These are phyloP conservation scores for Gossypium herbaceum DNA, from an alignment of 345 rosid genomes.

Conservation along the genomic window DNA sequence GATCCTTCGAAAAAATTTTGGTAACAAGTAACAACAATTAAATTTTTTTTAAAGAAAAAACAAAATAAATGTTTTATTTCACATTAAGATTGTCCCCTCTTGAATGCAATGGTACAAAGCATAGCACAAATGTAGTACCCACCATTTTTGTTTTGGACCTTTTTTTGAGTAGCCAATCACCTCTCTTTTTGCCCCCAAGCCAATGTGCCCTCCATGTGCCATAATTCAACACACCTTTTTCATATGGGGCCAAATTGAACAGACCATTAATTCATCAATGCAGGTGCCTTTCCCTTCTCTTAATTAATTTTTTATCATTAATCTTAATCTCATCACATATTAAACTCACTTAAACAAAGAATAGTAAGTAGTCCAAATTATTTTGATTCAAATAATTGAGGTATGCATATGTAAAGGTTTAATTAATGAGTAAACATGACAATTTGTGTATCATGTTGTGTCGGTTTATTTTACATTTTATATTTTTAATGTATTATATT, in stretches of 20 bases:
- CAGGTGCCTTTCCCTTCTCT: neutral
- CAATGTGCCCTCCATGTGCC: constrained; percentile 19
- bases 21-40: no score
- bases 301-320: neutral
- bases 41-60: neutral
- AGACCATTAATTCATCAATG: neutral
- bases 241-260: neutral
- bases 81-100: neutral
- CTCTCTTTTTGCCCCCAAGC: neutral
- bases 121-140: neutral
- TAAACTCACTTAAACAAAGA: neutral
- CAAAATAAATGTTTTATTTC: neutral
- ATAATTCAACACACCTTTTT: neutral
- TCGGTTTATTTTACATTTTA: no score
- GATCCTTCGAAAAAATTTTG: no score
- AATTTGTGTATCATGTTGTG: no score
- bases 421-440: neutral
- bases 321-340: neutral
- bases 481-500: no score
- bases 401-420: neutral
- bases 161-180: neutral
- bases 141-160: neutral
- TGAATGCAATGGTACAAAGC: neutral
- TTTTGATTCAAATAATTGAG: neutral
- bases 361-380: neutral